Conservation (phyloP, 495 filamentous ascomycete species). For the Tuber aestivum region DNA sequence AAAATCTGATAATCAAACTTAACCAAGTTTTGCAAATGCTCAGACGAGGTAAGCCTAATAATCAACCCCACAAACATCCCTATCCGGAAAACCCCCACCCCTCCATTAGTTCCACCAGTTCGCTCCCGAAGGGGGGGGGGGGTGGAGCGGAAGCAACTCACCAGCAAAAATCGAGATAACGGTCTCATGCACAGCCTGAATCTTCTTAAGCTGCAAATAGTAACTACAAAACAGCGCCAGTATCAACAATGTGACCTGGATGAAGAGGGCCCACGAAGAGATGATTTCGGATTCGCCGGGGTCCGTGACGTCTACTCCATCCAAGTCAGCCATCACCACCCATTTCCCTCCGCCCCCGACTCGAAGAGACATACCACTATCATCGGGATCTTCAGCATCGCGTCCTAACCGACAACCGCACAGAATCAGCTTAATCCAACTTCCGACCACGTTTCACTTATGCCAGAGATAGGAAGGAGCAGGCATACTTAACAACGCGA, state of each 20-base stretch:
- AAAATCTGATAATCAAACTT: conserved; percentile 98
- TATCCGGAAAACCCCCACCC: conserved; percentile 44
- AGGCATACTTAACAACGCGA: conserved; percentile 36
- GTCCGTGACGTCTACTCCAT: conserved; percentile 29
- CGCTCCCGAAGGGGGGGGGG: neutral
- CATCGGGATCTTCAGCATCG: conserved; percentile 39
- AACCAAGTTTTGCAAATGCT: conserved; percentile 77
- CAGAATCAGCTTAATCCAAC: conserved; percentile 16
- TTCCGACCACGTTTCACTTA: conserved; percentile 4
- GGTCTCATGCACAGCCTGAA: conserved; percentile 95
- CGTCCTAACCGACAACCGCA: conserved; percentile 25
- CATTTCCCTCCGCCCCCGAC: neutral
- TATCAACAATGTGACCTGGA: conserved; percentile 87
- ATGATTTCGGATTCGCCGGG: conserved; percentile 78
- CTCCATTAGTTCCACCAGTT: neutral
- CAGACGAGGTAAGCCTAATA: conserved; percentile 68
- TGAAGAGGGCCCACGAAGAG: conserved; percentile 94
- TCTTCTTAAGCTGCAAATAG: conserved; percentile 85
- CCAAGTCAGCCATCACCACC: conserved; percentile 11
- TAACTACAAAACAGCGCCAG: conserved; percentile 95
- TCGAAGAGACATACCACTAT: conserved; percentile 26
- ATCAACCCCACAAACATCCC: conserved; percentile 94
- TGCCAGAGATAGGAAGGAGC: neutral
- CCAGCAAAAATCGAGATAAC: conserved; percentile 97
- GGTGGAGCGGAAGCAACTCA: conserved; percentile 45